Percentiles rank a stretch among this genome's conserved stretches.
Evolutionary conservation across 441 rosid genomes (phyloP).

Genomic region (Euphorbia schlechtendalii): DNA sequence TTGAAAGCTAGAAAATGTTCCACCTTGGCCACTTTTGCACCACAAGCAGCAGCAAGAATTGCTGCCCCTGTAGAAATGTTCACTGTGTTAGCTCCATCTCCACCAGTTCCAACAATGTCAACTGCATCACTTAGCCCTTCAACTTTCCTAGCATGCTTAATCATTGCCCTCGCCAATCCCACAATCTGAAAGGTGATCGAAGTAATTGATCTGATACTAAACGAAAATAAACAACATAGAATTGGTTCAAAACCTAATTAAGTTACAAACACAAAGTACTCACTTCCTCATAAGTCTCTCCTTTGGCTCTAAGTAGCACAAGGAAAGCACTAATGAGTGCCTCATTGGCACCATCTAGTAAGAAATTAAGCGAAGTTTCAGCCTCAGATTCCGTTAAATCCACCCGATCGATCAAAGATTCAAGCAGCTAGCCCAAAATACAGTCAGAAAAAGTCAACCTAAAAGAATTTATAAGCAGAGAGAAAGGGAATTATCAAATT

Average conservation of each 20-base stretch:
- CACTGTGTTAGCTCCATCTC: slow-evolving; percentile 93
- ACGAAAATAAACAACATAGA: too few relatives aligned
- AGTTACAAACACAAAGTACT: slow-evolving; percentile 8
- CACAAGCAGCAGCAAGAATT: slow-evolving; percentile 88
- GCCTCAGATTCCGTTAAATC: slow-evolving; percentile 77
- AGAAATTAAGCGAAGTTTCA: slow-evolving; percentile 57
- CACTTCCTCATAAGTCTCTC: slow-evolving; percentile 90
- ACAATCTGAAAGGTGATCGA: too few relatives aligned
- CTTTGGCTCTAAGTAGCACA: slow-evolving; percentile 84
- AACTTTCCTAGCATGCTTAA: slow-evolving; percentile 64
- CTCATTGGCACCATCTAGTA: slow-evolving; percentile 55
- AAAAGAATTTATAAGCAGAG: not conserved
- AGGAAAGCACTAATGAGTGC: slow-evolving; percentile 77
- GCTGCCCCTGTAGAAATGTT: slow-evolving; percentile 94
- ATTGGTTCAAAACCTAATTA: not conserved
- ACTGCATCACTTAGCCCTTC: slow-evolving; percentile 70
- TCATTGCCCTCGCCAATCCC: slow-evolving; percentile 84
- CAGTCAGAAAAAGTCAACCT: not conserved
- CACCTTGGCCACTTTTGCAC: slow-evolving; percentile 95
- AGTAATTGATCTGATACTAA: too few relatives aligned
- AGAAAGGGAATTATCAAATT: not conserved
- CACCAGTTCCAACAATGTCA: slow-evolving; percentile 94
- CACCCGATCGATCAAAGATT: slow-evolving; percentile 54
- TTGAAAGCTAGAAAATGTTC: not conserved
- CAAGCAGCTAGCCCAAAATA: slow-evolving; percentile 51